A percentile compares a stretch with the other conserved stretches of the same genome.
Conservation (phyloP, 2,329 filamentous ascomycete species). For the Diaporthe caulivora region DNA sequence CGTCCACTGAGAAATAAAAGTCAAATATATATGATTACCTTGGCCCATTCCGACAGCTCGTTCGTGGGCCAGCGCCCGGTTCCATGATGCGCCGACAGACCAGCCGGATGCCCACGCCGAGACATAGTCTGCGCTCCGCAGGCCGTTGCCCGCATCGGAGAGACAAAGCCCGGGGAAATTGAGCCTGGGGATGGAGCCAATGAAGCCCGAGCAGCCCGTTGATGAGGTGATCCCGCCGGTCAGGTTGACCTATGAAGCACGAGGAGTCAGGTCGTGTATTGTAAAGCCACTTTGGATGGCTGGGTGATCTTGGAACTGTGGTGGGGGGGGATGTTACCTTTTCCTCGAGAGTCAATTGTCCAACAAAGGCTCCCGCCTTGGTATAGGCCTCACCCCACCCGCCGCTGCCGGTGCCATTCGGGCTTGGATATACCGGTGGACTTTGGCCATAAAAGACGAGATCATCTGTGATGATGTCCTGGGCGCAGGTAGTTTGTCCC, state of each 20-base stretch:
- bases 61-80: constrained; percentile 75
- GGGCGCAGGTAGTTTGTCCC: constrained; percentile 22
- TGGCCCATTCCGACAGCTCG: constrained; percentile 79
- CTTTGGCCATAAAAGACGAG: constrained; percentile 36
- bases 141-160: constrained; percentile 58
- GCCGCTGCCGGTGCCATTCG: constrained; percentile 50
- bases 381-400: constrained; percentile 76
- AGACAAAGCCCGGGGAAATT: constrained; percentile 59
- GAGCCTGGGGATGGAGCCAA: constrained; percentile 53
- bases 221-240: constrained; percentile 73
- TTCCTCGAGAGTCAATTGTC: constrained; percentile 78
- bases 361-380: constrained; percentile 77
- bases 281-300: no score
- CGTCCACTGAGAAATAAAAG: no score
- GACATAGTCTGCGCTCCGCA: constrained; percentile 57
- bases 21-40: not conserved
- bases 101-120: constrained; percentile 56
- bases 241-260: constrained; percentile 68
- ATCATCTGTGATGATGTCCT: constrained; percentile 38
- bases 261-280: constrained; percentile 39
- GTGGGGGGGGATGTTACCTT: constrained; percentile 59
- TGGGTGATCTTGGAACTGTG: no score
- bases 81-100: constrained; percentile 69
- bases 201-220: constrained; percentile 61
- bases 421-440: constrained; percentile 36